Base-by-base conservation (phyloP, 139 green algal species). In the Coelastrella sp. region DNA sequence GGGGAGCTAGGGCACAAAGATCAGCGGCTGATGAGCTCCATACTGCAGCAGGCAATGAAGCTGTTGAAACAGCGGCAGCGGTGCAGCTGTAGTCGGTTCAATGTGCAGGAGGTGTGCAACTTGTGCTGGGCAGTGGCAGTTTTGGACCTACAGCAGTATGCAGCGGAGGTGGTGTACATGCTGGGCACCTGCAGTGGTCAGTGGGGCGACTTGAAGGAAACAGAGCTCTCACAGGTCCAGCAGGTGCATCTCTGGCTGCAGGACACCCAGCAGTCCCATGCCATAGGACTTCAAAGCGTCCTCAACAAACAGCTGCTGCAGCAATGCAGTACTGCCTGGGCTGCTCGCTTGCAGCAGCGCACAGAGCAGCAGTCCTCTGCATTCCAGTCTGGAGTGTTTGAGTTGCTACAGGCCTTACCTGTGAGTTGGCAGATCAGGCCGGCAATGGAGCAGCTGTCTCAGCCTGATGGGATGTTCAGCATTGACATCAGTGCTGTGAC, bases 221-320 rank as follows among this genome's bases (percentile, higher is more conserved):
- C 35, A 24, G 25, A 78, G 4, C 19, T 59, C 25, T 24, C 6
- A 24, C 87, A 90, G 87, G 22, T 86, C 11, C 60, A 59, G 8
- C 87, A 90, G 35, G 87, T 79, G 27, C 76, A 90, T 11, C 6
- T 84, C 7, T 90, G 76, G 87, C 87, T 90, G 60, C 75, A 85
- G 60, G 87, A 90, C 22, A 12, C 8, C 9, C 27, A 78, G 58
- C 61, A 66, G 25, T 59, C 19, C 14, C 25, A 76, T 7, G 27
- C 24, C 20, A 19, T 20, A 25, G 60, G 85, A 11, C 20, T 85
- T 17, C 25, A 25, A 15, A 49, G 76, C 22, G 70, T 35, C 10
- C 24, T 90, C 58, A 68, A 75, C 14, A 6, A n/a, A 70, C 3
- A 86, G 59, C 76, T 86, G 25, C 60, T 78, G 75, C 76, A 86